Conservation (phyloP, 768 basidiomycete genomes). For the Pulveroboletus sp. region DNA sequence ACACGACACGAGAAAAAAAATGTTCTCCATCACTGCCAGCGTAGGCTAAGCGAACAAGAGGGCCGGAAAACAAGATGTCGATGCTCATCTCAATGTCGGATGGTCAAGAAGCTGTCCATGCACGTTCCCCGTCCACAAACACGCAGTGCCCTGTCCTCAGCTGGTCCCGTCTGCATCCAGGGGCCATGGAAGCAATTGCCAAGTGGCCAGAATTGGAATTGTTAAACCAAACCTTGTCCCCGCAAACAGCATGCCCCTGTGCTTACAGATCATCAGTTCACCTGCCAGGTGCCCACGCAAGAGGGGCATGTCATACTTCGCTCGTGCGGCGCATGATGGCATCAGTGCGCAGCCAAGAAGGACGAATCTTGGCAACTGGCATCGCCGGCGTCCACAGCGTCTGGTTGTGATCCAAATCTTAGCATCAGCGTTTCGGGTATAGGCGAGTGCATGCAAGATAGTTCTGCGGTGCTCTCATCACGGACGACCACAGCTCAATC, state of each 20-base stretch:
- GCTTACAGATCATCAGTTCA: neutral
- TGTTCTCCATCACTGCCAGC: neutral
- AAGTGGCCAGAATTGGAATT: neutral
- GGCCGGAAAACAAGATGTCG: neutral
- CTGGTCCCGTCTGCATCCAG: neutral
- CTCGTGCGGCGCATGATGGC: neutral
- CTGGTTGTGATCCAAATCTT: neutral
- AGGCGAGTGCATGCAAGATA: neutral
- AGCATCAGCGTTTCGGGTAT: neutral
- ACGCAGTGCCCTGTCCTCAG: neutral
- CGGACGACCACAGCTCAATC: neutral
- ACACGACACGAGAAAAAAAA: neutral
- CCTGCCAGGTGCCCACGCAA: neutral
- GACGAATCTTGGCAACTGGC: neutral
- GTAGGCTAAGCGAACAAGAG: neutral
- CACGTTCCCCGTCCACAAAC: neutral
- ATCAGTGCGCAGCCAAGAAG: neutral
- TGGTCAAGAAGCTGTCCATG: slow-evolving; percentile 9
- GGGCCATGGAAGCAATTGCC: neutral
- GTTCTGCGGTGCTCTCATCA: neutral
- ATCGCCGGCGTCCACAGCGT: neutral
- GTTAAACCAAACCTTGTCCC: slow-evolving; percentile 4
- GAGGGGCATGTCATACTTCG: neutral
- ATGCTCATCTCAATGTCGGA: neutral
- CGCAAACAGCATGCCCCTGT: neutral